Evolutionary conservation across 2,329 filamentous ascomycete genomes (phyloP).

Genomic region (Phaeosphaeriaceae sp.): DNA sequence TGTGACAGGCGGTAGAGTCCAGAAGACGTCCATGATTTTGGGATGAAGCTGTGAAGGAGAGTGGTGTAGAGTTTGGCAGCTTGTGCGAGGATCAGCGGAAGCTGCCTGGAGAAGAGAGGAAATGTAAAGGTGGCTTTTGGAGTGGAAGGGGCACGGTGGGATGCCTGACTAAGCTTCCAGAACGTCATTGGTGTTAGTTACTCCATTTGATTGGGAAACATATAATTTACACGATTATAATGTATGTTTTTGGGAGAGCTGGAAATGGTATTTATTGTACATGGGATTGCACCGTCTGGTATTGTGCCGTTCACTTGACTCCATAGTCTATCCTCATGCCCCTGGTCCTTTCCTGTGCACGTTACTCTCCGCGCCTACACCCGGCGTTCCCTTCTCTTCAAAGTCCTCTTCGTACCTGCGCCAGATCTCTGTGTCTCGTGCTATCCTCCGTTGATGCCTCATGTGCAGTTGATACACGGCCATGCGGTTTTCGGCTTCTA

Average conservation of each 20-base stretch:
- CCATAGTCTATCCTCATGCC: neutral
- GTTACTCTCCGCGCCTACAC: conserved; percentile 43
- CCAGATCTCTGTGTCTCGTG: conserved; percentile 72
- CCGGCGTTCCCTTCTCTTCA: conserved; percentile 49
- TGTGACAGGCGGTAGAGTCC: conserved; percentile 69
- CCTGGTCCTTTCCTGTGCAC: conserved; percentile 21
- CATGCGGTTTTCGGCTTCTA: conserved; percentile 75
- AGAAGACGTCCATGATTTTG: conserved; percentile 66
- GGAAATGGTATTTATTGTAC: no score
- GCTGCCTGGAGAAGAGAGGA: conserved; percentile 40
- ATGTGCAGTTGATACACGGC: conserved; percentile 70
- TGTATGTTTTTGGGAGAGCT: no score
- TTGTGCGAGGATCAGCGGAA: conserved; percentile 39
- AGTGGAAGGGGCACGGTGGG: conserved; percentile 22
- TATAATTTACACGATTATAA: no score
- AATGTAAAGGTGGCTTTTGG: conserved; percentile 26
- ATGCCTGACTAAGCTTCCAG: conserved; percentile 17
- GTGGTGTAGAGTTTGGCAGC: conserved; percentile 22
- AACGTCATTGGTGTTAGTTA: neutral
- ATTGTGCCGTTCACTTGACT: neutral
- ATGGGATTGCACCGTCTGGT: neutral
- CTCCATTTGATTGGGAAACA: no score
- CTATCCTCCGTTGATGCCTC: conserved; percentile 67
- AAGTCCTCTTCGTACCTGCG: conserved; percentile 69
- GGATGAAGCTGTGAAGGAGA: conserved; percentile 23